Percentiles rank a stretch among this genome's conserved stretches.
Conservation (phyloP, 2,329 filamentous ascomycete species). For the Fusarium bulbicola region DNA sequence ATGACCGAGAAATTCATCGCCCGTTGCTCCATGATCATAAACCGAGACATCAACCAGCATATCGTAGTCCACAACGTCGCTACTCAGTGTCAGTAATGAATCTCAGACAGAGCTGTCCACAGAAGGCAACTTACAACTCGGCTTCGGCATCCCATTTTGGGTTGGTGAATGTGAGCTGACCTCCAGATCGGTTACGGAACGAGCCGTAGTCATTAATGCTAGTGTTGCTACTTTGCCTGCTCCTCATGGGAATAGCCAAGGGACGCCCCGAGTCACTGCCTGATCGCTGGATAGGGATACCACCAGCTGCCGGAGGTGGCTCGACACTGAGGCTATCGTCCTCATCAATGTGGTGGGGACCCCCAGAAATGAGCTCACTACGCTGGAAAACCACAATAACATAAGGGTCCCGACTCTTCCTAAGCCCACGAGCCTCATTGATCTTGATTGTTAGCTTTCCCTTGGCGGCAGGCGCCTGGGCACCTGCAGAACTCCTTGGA, state of each 20-base stretch:
- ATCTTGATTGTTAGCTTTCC: slow-evolving; percentile 93
- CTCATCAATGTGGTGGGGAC: slow-evolving; percentile 73
- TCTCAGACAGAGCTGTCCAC: background rate
- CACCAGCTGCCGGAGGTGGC: slow-evolving; percentile 58
- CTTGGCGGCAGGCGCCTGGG: slow-evolving; percentile 76
- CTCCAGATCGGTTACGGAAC: slow-evolving; percentile 67
- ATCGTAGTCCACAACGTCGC: slow-evolving; percentile 92
- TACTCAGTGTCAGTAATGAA: slow-evolving; percentile 50
- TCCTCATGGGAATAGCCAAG: slow-evolving; percentile 97
- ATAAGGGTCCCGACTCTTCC: slow-evolving; percentile 88
- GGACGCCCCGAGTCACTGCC: slow-evolving; percentile 83
- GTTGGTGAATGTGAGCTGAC: slow-evolving; percentile 71
- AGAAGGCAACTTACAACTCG: slow-evolving; percentile 76
- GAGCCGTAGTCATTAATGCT: slow-evolving; percentile 75
- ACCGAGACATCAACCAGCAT: slow-evolving; percentile 93
- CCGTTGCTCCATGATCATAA: slow-evolving; percentile 81
- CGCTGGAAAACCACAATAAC: slow-evolving; percentile 97
- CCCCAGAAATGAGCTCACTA: slow-evolving; percentile 93
- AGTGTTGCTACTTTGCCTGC: slow-evolving; percentile 95
- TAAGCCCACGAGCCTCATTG: slow-evolving; percentile 81
- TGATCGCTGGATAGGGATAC: slow-evolving; percentile 71
- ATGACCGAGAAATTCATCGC: slow-evolving; percentile 92
- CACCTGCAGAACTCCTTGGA: slow-evolving; percentile 57
- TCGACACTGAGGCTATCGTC: slow-evolving; percentile 60
- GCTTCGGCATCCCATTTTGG: slow-evolving; percentile 97